phyloP scores from a whole-genome alignment of 1,139 yeast species.

The Blastobotrys serpentis region DNA sequence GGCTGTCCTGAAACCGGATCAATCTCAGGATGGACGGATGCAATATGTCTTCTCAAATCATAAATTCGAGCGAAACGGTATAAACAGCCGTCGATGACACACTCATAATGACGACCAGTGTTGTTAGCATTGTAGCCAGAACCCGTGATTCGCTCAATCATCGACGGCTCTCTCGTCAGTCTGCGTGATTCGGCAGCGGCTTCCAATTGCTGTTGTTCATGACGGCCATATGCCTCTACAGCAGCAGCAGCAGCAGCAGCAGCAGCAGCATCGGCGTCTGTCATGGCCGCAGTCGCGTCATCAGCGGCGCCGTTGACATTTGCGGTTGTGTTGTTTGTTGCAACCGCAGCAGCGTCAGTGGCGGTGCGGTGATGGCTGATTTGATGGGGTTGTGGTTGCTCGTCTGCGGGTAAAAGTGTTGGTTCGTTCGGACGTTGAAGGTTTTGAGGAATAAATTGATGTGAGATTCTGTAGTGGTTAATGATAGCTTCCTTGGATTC shows the following conservation, averaged over 20 bases:
- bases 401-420: conserved; percentile 10
- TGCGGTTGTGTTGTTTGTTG: too few relatives aligned
- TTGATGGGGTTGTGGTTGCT: conserved; percentile 16
- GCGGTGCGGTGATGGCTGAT: conserved; percentile 5
- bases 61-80: conserved; percentile 41
- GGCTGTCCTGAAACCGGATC: conserved; percentile 5
- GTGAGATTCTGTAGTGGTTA: conserved; percentile 44
- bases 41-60: conserved; percentile 42
- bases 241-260: conserved; percentile 4
- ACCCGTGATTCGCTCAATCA: conserved; percentile 41
- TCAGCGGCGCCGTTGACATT: conserved; percentile 11
- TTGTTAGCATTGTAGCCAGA: conserved; percentile 33
- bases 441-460: conserved; percentile 35
- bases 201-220: not conserved
- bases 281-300: conserved; percentile 3
- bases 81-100: conserved; percentile 38
- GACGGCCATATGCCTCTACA: conserved; percentile 9
- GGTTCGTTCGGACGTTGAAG: conserved; percentile 17
- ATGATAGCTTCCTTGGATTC: conserved; percentile 40
- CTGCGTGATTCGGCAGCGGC: conserved; percentile 16
- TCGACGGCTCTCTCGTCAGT: conserved; percentile 21
- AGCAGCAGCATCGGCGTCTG: conserved; percentile 2
- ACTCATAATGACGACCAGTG: conserved; percentile 33
- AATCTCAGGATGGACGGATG: conserved; percentile 28
- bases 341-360: conserved; percentile 4